These are phyloP conservation scores for Neurospora sp. DNA, from an alignment of 495 filamentous ascomycete species.

Conservation along the genomic window DNA sequence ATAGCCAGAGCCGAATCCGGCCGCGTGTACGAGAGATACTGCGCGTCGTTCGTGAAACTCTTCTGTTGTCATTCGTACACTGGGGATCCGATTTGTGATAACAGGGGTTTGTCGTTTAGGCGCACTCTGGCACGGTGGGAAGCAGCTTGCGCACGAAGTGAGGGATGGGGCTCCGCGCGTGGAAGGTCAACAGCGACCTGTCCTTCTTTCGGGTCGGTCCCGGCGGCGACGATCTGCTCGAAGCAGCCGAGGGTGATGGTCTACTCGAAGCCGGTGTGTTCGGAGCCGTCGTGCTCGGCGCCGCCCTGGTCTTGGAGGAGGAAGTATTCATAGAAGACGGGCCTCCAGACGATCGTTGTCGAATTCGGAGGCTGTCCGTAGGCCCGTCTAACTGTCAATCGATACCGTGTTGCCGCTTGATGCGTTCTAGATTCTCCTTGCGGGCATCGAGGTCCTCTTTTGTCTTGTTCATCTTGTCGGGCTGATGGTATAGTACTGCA, in stretches of 20 bases:
- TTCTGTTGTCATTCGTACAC: conserved; percentile 15
- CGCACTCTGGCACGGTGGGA: conserved; percentile 28
- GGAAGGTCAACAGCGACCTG: conserved; percentile 23
- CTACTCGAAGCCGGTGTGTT: conserved; percentile 10
- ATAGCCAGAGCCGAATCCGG: conserved; percentile 12
- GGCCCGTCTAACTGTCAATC: conserved; percentile 73
- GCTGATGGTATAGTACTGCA: conserved; percentile 93
- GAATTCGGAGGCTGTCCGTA: conserved; percentile 40
- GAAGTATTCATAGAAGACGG: conserved; percentile 37
- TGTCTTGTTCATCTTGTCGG: conserved; percentile 89
- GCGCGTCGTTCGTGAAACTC: neutral
- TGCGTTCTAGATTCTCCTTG: conserved; percentile 92
- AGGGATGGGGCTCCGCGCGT: conserved; percentile 30
- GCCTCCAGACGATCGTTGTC: conserved; percentile 38
- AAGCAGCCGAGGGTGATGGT: conserved; percentile 14
- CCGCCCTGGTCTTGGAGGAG: conserved; percentile 24
- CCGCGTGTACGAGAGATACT: conserved; percentile 13
- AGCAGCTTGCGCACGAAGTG: conserved; percentile 36
- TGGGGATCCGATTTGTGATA: conserved; percentile 12
- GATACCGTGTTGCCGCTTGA: conserved; percentile 96
- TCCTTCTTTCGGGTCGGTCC: conserved; percentile 22
- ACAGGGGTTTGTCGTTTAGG: conserved; percentile 16
- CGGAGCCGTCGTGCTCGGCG: conserved; percentile 16
- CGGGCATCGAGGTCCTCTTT: conserved; percentile 91
- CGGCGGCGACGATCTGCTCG: conserved; percentile 13